A percentile compares a stretch with the other conserved stretches of the same genome.
These are phyloP conservation scores for Camelina neglecta DNA, from an alignment of 345 rosid species.

Conservation along the genomic window DNA sequence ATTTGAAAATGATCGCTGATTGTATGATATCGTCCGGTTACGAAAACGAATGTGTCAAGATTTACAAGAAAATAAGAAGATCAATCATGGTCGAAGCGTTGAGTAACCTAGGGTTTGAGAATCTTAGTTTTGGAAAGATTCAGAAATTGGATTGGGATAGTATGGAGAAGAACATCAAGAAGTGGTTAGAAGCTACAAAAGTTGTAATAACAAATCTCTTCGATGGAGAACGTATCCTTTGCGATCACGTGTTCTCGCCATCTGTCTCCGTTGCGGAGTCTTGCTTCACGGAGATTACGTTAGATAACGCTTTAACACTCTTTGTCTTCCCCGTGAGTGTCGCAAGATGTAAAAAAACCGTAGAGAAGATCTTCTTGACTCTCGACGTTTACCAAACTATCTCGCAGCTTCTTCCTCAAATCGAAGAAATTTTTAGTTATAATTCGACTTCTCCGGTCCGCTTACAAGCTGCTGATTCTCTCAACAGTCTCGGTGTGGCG, in stretches of 20 bases:
- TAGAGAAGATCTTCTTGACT: constrained; percentile 65
- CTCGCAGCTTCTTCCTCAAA: constrained; percentile 52
- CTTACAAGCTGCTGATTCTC: constrained; percentile 58
- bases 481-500: constrained; percentile 55
- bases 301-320: constrained; percentile 66
- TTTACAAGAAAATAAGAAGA: constrained; percentile 64
- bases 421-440: constrained; percentile 61
- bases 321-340: constrained; percentile 70
- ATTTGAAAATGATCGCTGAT: constrained; percentile 74
- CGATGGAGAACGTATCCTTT: constrained; percentile 64
- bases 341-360: constrained; percentile 50
- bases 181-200: constrained; percentile 62
- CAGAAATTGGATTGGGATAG: constrained; percentile 78
- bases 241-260: constrained; percentile 66
- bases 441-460: constrained; percentile 59
- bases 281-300: constrained; percentile 69
- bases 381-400: constrained; percentile 69
- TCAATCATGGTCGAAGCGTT: constrained; percentile 73
- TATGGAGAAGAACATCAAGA: constrained; percentile 60
- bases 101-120: constrained; percentile 65
- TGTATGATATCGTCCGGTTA: constrained; percentile 87
- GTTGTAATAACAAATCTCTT: constrained; percentile 58
- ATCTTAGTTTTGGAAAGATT: constrained; percentile 49
- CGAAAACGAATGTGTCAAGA: constrained; percentile 63
- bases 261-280: constrained; percentile 65